Conservation (phyloP, 768 basidiomycete species). For the Naganishia kalamii region DNA sequence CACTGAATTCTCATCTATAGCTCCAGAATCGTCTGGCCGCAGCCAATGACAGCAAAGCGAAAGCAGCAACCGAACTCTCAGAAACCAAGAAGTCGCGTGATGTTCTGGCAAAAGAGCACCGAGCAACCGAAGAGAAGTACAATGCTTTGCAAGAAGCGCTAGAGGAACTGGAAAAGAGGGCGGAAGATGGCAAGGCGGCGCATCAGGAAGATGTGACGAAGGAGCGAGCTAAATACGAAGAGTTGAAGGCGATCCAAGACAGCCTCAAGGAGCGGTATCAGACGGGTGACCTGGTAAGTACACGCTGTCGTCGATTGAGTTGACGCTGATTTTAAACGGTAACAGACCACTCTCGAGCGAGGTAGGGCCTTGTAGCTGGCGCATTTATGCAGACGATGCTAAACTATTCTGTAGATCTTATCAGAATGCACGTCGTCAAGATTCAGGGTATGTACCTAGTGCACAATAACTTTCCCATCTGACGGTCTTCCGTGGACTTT, state of each 20-base stretch:
- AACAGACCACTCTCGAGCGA: background rate
- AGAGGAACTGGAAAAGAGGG: conserved; percentile 5
- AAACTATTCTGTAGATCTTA: background rate
- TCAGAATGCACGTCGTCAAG: background rate
- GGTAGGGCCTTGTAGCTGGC: background rate
- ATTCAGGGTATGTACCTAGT: background rate
- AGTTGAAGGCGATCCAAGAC: background rate
- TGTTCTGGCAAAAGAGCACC: too few relatives aligned
- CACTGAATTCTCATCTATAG: background rate
- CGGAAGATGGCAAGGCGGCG: conserved; percentile 10
- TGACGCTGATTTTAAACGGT: background rate
- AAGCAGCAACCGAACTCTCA: background rate
- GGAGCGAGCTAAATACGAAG: background rate
- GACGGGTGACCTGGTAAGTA: background rate
- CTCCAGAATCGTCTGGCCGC: too few relatives aligned
- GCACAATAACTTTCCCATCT: background rate
- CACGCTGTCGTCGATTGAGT: background rate
- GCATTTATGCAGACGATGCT: background rate
- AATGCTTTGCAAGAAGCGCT: background rate
- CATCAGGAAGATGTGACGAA: conserved; percentile 2
- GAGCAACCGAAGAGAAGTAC: background rate
- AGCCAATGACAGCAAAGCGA: background rate
- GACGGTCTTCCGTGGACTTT: background rate
- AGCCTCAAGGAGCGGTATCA: conserved; percentile 12
- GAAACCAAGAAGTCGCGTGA: background rate